A percentile compares a stretch with the other conserved stretches of the same genome.
These are phyloP conservation scores for Drechslerella coelobrocha DNA, from an alignment of 2,329 filamentous ascomycete genomes.

Conservation along the genomic window DNA sequence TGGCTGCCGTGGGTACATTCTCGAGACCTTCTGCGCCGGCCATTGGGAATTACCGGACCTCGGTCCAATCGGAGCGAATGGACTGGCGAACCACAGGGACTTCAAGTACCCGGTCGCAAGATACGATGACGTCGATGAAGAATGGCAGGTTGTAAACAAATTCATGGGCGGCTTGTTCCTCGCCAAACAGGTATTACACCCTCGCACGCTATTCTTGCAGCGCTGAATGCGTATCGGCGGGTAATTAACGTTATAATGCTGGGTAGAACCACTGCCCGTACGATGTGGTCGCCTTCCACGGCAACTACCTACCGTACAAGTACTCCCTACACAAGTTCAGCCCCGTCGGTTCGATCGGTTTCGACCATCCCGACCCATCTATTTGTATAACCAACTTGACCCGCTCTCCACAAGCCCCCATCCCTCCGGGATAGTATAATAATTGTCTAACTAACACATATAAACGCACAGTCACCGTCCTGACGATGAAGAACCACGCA, in stretches of 20 bases:
- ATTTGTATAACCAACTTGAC: conserved; percentile 63
- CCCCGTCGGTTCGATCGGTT: conserved; percentile 74
- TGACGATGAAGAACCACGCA: conserved; percentile 66
- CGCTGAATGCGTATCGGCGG: not conserved
- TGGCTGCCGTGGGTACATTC: conserved; percentile 68
- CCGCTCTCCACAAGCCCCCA: too few species aligned
- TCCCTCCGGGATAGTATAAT: not conserved
- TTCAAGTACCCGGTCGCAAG: conserved; percentile 75
- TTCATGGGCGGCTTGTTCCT: conserved; percentile 47
- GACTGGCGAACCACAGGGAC: conserved; percentile 76
- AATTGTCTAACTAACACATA: not conserved
- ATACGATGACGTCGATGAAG: conserved; percentile 68
- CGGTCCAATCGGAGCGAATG: conserved; percentile 75
- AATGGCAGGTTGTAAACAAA: conserved; percentile 58
- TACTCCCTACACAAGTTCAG: conserved; percentile 81
- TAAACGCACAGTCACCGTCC: conserved; percentile 64
- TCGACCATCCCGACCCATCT: conserved; percentile 78
- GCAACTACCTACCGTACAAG: conserved; percentile 80
- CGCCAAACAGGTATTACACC: conserved; percentile 31
- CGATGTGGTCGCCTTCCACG: conserved; percentile 81
- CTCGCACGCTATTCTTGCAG: not conserved
- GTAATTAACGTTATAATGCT: not conserved
- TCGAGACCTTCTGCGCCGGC: conserved; percentile 72
- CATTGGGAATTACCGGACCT: conserved; percentile 76
- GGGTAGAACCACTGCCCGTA: conserved; percentile 74